Conservation (phyloP, 345 rosid genomes). For the Iberis pinnata region DNA sequence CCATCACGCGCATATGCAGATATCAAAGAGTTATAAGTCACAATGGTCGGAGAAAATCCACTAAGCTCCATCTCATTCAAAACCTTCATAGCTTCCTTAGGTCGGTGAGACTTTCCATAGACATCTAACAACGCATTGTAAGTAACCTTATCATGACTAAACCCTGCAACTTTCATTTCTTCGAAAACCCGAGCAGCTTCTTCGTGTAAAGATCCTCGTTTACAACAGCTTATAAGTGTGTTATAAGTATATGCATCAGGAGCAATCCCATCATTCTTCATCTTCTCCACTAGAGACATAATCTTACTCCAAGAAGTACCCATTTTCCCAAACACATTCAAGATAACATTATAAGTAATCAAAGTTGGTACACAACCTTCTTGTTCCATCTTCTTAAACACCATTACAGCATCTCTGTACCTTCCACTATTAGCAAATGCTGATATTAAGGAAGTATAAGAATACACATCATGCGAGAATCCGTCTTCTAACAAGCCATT, state of each 20-base stretch:
- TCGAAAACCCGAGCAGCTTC: conserved; percentile 67
- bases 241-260: conserved; percentile 81
- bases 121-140: conserved; percentile 76
- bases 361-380: conserved; percentile 75
- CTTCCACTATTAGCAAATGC: conserved; percentile 62
- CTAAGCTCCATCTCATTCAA: conserved; percentile 68
- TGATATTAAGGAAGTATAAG: conserved; percentile 74
- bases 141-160: conserved; percentile 74
- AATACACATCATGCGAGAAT: conserved; percentile 59
- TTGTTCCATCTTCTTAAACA: conserved; percentile 77
- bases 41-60: conserved; percentile 60
- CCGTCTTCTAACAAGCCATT: conserved; percentile 47
- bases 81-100: conserved; percentile 75
- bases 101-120: conserved; percentile 83
- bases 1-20: conserved; percentile 84
- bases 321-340: conserved; percentile 90
- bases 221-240: conserved; percentile 77
- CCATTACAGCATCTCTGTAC: conserved; percentile 71
- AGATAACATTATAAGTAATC: conserved; percentile 74
- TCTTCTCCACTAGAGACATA: conserved; percentile 46
- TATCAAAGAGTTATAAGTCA: conserved; percentile 80
- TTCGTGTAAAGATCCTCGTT: conserved; percentile 71
- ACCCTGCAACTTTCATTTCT: conserved; percentile 70
- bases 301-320: conserved; percentile 94
- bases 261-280: conserved; percentile 52